Evolutionary conservation across 192 early-diverging fungal species (phyloP).

Genomic region (Oehlia diaphana): DNA sequence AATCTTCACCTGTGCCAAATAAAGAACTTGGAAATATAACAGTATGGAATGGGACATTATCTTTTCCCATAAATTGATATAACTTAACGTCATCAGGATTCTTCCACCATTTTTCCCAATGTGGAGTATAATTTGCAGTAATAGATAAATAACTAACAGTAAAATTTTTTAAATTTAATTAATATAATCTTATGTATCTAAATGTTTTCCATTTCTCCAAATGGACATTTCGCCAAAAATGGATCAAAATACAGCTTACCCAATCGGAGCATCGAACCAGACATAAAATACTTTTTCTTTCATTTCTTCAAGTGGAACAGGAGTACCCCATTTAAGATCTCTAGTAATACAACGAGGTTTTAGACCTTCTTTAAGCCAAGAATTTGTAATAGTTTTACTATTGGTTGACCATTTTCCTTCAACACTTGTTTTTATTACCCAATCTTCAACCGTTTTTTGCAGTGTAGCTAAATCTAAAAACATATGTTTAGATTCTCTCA

Average conservation of each 20-base stretch:
- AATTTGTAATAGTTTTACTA: conserved; percentile 81
- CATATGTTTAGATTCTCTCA: conserved; percentile 83
- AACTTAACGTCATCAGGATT: conserved; percentile 94
- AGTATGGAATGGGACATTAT: conserved; percentile 99
- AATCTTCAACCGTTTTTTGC: conserved; percentile 75
- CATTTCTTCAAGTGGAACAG: conserved; percentile 82
- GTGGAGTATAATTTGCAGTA: conserved; percentile 90
- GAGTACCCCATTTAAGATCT: conserved; percentile 98
- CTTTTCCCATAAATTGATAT: conserved; percentile 99
- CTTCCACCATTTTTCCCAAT: conserved; percentile 99
- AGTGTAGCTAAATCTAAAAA: conserved; percentile 84
- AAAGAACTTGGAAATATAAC: conserved; percentile 93
- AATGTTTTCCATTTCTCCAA: neutral
- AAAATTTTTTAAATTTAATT: neutral
- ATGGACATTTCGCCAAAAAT: too few relatives aligned
- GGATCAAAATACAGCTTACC: conserved; percentile 33
- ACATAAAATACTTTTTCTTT: conserved; percentile 98
- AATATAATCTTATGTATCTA: neutral
- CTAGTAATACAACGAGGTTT: conserved; percentile 94
- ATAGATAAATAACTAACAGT: conserved; percentile 80
- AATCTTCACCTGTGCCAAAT: conserved; percentile 84
- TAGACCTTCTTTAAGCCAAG: conserved; percentile 94
- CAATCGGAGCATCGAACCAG: conserved; percentile 99
- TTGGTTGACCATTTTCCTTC: conserved; percentile 90
- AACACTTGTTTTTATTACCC: conserved; percentile 65